Percentiles rank a stretch among this genome's conserved stretches.
These are phyloP conservation scores for Phoma sp. DNA, from an alignment of 2,329 filamentous ascomycete genomes.

Conservation along the genomic window DNA sequence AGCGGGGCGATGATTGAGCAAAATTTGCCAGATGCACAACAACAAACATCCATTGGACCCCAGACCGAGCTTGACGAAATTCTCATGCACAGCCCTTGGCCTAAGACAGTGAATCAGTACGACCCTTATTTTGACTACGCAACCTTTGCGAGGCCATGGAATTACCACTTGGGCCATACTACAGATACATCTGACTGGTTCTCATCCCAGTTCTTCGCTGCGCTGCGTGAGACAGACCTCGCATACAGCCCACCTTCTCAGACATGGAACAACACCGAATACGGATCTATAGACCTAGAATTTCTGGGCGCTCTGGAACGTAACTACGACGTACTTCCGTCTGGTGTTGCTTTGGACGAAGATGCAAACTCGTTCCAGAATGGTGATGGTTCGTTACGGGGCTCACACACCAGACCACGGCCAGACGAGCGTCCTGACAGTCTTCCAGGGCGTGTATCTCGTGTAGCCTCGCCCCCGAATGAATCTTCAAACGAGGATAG, in stretches of 20 bases:
- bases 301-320: not conserved
- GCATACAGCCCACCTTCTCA: constrained; percentile 5
- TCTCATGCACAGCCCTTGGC: not conserved
- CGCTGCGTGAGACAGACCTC: constrained; percentile 14
- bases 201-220: constrained; percentile 9
- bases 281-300: not conserved
- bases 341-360: too few species aligned
- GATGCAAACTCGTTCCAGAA: not conserved
- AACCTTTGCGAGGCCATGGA: constrained; percentile 14
- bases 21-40: not conserved
- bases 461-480: constrained; percentile 9
- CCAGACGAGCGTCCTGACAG: not conserved
- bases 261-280: not conserved
- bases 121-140: constrained; percentile 13
- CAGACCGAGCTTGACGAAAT: not conserved
- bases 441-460: not conserved
- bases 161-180: not conserved
- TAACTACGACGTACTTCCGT: not conserved
- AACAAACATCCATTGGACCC: not conserved
- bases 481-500: constrained; percentile 13
- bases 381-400: not conserved
- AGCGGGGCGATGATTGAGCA: not conserved
- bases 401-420: not conserved
- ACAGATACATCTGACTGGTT: constrained; percentile 5
- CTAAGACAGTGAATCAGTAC: not conserved